phyloP scores from a whole-genome alignment of 2,329 filamentous ascomycete genomes.

The Akanthomyces dipterigenus region DNA sequence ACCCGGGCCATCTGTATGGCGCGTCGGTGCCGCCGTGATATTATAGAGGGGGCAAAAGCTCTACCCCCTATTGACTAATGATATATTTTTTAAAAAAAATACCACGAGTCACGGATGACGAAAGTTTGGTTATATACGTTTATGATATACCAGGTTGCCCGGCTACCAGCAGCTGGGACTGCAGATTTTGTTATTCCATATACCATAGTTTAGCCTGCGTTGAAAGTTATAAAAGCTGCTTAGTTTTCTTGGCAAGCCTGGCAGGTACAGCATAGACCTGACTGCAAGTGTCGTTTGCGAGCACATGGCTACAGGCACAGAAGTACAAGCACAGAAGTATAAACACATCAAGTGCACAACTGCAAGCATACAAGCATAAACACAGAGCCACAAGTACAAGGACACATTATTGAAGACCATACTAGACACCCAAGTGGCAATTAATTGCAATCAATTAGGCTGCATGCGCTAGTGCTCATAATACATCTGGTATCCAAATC shows the following conservation, averaged over 20 bases:
- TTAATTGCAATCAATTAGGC: conserved; percentile 1
- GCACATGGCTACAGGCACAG: too few relatives aligned
- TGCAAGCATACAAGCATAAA: neutral
- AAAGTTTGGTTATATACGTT: neutral
- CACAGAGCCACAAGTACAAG: neutral
- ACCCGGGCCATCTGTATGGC: conserved; percentile 7
- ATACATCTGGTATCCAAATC: conserved; percentile 3
- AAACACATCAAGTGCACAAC: too few relatives aligned
- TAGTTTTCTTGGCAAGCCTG: neutral
- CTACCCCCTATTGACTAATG: too few relatives aligned
- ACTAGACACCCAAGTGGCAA: neutral
- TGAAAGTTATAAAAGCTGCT: neutral
- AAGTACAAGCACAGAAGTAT: too few relatives aligned
- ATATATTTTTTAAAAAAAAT: too few relatives aligned
- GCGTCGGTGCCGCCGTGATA: conserved; percentile 2
- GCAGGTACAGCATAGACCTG: neutral
- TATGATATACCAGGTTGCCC: neutral
- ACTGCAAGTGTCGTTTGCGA: too few relatives aligned
- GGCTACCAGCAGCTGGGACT: neutral
- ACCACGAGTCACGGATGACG: too few relatives aligned
- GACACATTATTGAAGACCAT: neutral
- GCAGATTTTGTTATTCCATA: conserved; percentile 1
- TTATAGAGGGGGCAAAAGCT: neutral
- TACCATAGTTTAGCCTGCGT: conserved; percentile 9
- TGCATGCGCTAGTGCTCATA: conserved; percentile 10